Base-by-base conservation (phyloP, 352 stramenopile genomes). In the Aphanomyces astaci region DNA sequence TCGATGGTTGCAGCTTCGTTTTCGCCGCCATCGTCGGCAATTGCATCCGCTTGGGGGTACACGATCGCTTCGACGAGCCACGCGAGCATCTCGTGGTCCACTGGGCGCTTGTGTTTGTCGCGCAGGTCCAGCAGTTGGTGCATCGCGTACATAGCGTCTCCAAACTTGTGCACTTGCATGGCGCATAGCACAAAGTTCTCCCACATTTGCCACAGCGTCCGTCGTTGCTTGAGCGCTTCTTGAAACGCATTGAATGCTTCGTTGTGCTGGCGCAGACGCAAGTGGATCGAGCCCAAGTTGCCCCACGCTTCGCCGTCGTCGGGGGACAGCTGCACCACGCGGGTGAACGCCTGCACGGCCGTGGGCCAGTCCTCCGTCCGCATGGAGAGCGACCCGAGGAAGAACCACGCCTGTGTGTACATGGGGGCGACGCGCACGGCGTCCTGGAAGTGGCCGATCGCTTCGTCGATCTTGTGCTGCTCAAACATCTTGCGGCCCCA, bases 241-340 rank as follows among this genome's bases (percentile, higher is more conserved):
- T 85, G 72, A 40, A 96, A 78, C 52, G 95, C 88, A 3, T 83
- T 79, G 40, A 94, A 89, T 10, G 89, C 90, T 70, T 92, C 80
- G 9, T 74, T 68, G 60, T 87, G 96, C 30, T 88, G 78, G 24
- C 83, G 76, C 46, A 89, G 82, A 46, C 77, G 81, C 71, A 98
- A 80, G 73, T 98, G 92, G 48, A 98, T 89, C 48, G 94, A 96
- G 49, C 92, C 94, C 25, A 98, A 80, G 78, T 98, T 98, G 40
- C 92, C 93, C 93, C 90, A 98, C 0, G 93, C 92, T 71, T 98
- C 95, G 27, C 85, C 89, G 67, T 98, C 91, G 63, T 98, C 92
- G 5, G 95, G 94, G 64, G 98, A 89, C 63, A 98, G 87, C 73
- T 97, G 89, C 25, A 97, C 94, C 24, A 98, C 92, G 45, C 94